Conservation (phyloP, 1,284 basidiomycete species). For the Porodaedalea pini region DNA sequence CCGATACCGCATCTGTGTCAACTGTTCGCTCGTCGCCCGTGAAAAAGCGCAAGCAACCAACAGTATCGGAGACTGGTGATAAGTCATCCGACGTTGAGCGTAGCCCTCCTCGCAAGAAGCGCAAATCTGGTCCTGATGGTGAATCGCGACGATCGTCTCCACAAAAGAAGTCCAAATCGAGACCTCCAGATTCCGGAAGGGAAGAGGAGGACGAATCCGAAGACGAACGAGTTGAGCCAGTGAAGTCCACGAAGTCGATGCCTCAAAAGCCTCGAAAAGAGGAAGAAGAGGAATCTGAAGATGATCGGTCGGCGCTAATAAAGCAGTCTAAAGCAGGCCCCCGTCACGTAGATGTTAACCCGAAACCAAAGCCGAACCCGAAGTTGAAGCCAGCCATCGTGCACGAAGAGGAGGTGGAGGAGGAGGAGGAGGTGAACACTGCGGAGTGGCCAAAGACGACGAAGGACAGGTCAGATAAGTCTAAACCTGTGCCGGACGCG, state of each 20-base stretch:
- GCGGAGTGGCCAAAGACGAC: background rate
- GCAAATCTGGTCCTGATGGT: background rate
- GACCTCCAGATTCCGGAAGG: background rate
- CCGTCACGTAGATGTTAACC: background rate
- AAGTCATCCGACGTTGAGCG: background rate
- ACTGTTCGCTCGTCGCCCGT: background rate
- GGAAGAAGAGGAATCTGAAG: constrained; percentile 10
- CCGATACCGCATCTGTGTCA: background rate
- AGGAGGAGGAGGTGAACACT: constrained; percentile 1
- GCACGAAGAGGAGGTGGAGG: background rate
- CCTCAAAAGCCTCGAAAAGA: background rate
- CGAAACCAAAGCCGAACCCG: background rate
- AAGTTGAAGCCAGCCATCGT: background rate
- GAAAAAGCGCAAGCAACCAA: background rate
- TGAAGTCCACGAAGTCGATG: background rate
- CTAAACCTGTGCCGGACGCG: background rate
- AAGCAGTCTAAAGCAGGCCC: background rate
- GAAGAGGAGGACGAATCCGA: background rate
- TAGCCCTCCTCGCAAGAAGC: background rate
- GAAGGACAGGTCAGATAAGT: background rate
- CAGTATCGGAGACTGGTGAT: background rate
- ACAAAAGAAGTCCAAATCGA: background rate
- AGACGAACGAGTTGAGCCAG: background rate
- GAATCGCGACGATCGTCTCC: background rate
- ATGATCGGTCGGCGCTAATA: background rate